Conservation (phyloP, 139 green algal species). For the Chlorella sorokiniana region DNA sequence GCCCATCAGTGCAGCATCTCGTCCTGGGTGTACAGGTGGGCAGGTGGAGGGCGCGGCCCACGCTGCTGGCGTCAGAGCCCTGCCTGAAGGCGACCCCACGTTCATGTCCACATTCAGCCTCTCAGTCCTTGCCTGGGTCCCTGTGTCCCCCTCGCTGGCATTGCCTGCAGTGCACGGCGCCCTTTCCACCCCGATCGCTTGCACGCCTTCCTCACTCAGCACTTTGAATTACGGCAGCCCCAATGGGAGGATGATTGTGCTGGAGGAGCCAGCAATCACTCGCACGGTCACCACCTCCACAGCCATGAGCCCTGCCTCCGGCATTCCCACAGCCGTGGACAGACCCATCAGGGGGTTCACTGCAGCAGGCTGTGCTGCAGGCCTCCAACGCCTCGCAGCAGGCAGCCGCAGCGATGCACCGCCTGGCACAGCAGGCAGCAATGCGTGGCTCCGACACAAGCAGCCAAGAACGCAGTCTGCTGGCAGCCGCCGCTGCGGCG, state of each 20-base stretch:
- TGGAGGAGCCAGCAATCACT: slow-evolving; percentile 33
- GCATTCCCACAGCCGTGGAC: not conserved
- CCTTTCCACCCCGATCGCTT: slow-evolving; percentile 85
- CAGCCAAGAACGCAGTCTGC: slow-evolving; percentile 22
- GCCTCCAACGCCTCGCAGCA: slow-evolving; percentile 11
- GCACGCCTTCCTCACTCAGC: slow-evolving; percentile 53
- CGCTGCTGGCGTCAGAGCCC: too few relatives aligned
- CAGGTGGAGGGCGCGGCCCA: too few relatives aligned
- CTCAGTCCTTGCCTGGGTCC: not conserved
- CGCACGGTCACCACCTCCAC: not conserved
- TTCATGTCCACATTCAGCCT: not conserved
- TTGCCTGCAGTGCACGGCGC: slow-evolving; percentile 65
- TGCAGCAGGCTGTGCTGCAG: slow-evolving; percentile 10
- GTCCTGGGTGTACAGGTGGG: slow-evolving; percentile 12
- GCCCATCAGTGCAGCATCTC: slow-evolving; percentile 69
- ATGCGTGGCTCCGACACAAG: not conserved
- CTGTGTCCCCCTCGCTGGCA: slow-evolving; percentile 54
- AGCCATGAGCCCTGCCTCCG: not conserved
- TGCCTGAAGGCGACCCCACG: too few relatives aligned
- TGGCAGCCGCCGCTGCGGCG: slow-evolving; percentile 25
- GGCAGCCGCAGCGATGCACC: slow-evolving; percentile 23
- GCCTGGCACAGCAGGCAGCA: slow-evolving; percentile 30
- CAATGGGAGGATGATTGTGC: too few relatives aligned
- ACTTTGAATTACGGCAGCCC: too few relatives aligned
- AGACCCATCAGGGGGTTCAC: not conserved